These are phyloP conservation scores for Xylariaceae sp. DNA, from an alignment of 2,329 filamentous ascomycete genomes.

Conservation along the genomic window DNA sequence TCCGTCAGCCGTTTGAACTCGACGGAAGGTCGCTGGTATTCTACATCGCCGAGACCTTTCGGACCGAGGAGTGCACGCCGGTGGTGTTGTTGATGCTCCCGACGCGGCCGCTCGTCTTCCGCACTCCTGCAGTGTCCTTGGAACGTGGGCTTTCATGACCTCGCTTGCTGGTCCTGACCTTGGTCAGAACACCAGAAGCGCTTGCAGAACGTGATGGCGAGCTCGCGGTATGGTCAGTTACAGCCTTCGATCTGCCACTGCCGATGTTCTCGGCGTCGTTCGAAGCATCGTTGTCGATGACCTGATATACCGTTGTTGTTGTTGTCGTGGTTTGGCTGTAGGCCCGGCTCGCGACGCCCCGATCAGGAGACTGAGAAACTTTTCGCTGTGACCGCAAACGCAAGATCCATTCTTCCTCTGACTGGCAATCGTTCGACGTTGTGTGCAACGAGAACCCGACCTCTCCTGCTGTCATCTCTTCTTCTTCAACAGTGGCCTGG, in stretches of 20 bases:
- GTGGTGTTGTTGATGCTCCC: conserved; percentile 50
- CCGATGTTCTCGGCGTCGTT: conserved; percentile 69
- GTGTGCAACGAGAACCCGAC: conserved; percentile 59
- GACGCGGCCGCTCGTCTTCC: conserved; percentile 62
- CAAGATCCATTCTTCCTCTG: conserved; percentile 77
- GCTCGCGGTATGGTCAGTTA: conserved; percentile 46
- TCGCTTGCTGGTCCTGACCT: conserved; percentile 59
- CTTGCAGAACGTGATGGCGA: conserved; percentile 43
- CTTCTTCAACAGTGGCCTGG: conserved; percentile 42
- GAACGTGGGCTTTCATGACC: conserved; percentile 45
- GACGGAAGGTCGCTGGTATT: conserved; percentile 14
- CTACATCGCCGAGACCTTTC: conserved; percentile 50
- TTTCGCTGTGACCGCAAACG: conserved; percentile 66
- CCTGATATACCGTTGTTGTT: conserved; percentile 62
- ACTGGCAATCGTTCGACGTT: conserved; percentile 59
- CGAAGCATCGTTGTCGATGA: conserved; percentile 62
- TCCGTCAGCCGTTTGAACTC: conserved; percentile 14
- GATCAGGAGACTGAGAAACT: conserved; percentile 56
- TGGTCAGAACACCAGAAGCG: conserved; percentile 53
- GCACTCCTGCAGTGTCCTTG: conserved; percentile 50
- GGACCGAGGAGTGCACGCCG: conserved; percentile 40
- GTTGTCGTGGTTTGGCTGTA: conserved; percentile 61
- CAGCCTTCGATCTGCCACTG: conserved; percentile 50
- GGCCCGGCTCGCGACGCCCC: conserved; percentile 59
- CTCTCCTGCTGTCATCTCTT: conserved; percentile 48